These are phyloP conservation scores for Ustilago cynodontis DNA, from an alignment of 1,284 basidiomycete genomes.

Conservation along the genomic window DNA sequence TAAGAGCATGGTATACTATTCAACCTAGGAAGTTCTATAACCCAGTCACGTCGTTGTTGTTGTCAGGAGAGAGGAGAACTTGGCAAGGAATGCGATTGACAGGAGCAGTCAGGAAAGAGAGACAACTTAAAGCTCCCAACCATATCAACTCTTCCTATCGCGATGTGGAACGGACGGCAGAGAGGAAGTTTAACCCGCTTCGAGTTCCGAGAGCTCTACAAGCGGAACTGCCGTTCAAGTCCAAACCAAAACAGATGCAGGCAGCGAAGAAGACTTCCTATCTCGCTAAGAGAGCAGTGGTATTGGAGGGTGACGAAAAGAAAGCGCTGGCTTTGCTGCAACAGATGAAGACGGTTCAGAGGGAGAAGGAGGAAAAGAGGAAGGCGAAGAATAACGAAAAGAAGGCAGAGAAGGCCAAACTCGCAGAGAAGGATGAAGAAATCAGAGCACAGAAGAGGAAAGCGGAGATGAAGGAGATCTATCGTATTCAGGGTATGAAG, in stretches of 20 bases:
- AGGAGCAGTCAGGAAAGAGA: slow-evolving; percentile 87
- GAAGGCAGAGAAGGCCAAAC: slow-evolving; percentile 38
- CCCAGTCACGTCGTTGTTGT: slow-evolving; percentile 89
- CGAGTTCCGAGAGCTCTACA: slow-evolving; percentile 90
- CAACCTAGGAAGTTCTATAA: slow-evolving; percentile 96
- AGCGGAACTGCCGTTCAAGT: slow-evolving; percentile 87
- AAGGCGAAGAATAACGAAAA: slow-evolving; percentile 49
- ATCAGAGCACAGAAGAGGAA: slow-evolving; percentile 58
- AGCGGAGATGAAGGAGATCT: slow-evolving; percentile 64
- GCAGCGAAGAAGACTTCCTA: slow-evolving; percentile 74
- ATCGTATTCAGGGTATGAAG: slow-evolving; percentile 59
- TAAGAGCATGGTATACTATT: slow-evolving; percentile 96
- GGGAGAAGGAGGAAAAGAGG: slow-evolving; percentile 89
- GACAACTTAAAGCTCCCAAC: slow-evolving; percentile 83
- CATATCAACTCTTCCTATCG: slow-evolving; percentile 90
- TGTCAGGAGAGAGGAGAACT: slow-evolving; percentile 57
- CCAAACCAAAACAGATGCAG: slow-evolving; percentile 87
- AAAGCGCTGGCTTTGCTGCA: slow-evolving; percentile 91
- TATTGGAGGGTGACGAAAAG: slow-evolving; percentile 94
- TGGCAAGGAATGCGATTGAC: slow-evolving; percentile 89
- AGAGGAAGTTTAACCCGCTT: slow-evolving; percentile 89
- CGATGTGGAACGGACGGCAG: slow-evolving; percentile 74
- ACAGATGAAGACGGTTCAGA: slow-evolving; percentile 90
- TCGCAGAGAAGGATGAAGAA: slow-evolving; percentile 46
- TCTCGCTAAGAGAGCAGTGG: slow-evolving; percentile 76